A percentile compares a stretch with the other conserved stretches of the same genome.
Evolutionary conservation across 1,139 yeast species (phyloP).

Genomic region (Candida sanyaensis): DNA sequence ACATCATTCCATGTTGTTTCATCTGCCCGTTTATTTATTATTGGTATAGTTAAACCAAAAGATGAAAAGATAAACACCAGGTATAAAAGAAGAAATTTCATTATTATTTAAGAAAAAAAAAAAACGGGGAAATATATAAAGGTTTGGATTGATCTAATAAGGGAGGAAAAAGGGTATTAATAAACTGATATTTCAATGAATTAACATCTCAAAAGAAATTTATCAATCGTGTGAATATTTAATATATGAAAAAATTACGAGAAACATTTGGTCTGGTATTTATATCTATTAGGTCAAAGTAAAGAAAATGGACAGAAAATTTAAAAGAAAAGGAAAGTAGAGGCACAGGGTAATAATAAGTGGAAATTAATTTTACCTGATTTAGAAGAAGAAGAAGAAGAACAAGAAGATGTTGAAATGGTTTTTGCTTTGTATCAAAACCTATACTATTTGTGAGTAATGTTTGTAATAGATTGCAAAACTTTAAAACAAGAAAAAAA

Average conservation of each 20-base stretch:
- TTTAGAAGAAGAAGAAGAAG: no score
- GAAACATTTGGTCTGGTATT: neutral
- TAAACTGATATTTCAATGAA: no score
- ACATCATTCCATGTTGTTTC: neutral
- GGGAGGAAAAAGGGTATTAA: neutral
- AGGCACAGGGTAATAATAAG: no score
- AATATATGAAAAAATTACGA: no score
- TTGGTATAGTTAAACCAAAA: neutral
- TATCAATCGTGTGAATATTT: no score
- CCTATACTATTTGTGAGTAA: no score
- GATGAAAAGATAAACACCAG: neutral
- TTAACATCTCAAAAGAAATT: no score
- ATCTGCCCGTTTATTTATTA: no score
- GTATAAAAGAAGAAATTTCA: neutral
- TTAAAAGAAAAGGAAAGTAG: neutral
- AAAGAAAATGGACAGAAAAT: neutral
- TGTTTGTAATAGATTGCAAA: no score
- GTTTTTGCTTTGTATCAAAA: no score
- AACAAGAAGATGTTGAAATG: no score
- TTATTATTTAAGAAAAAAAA: neutral
- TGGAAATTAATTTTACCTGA: no score
- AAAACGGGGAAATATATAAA: neutral
- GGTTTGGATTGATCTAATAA: neutral
- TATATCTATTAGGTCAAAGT: neutral
- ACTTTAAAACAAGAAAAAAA: neutral